phyloP scores from a whole-genome alignment of 2,329 filamentous ascomycete species.

The Ophiocordyceps camponoti-leonardi region DNA sequence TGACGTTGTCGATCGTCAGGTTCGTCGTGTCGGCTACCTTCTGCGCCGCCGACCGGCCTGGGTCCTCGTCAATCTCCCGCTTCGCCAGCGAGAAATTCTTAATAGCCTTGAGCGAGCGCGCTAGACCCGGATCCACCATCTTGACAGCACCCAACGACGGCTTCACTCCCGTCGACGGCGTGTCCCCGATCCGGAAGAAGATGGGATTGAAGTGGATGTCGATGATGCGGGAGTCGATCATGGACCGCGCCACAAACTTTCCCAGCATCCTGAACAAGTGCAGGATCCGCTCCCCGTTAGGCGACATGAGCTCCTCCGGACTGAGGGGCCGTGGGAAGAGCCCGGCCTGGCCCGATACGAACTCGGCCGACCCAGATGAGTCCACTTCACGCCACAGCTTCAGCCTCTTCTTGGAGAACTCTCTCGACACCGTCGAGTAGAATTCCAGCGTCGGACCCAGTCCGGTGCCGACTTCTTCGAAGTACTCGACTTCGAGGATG shows the following conservation, averaged over 20 bases:
- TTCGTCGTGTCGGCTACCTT: conserved; percentile 54
- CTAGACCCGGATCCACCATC: conserved; percentile 71
- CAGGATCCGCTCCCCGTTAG: conserved; percentile 74
- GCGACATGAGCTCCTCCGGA: conserved; percentile 52
- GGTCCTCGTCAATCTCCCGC: conserved; percentile 62
- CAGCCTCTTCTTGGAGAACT: conserved; percentile 93
- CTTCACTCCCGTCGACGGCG: conserved; percentile 41
- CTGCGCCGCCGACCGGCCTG: conserved; percentile 43
- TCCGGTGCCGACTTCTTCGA: conserved; percentile 94
- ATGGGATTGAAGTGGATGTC: conserved; percentile 95
- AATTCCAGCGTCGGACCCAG: conserved; percentile 93
- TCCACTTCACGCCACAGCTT: conserved; percentile 95
- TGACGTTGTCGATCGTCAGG: conserved; percentile 58
- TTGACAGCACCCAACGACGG: conserved; percentile 83
- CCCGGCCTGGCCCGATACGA: conserved; percentile 67
- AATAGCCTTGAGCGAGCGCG: conserved; percentile 68
- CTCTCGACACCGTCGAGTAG: conserved; percentile 91
- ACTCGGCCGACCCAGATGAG: conserved; percentile 53
- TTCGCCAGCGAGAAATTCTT: conserved; percentile 77
- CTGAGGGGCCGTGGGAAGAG: conserved; percentile 87
- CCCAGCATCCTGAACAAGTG: conserved; percentile 85
- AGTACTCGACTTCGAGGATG: conserved; percentile 93
- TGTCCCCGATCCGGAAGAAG: conserved; percentile 86
- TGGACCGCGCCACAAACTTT: conserved; percentile 93
- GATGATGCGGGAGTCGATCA: conserved; percentile 96